Evolutionary conservation across 345 rosid genomes (phyloP), one percentile per base, ranked within the genome.

Genomic region (Linum lewisii): DNA sequence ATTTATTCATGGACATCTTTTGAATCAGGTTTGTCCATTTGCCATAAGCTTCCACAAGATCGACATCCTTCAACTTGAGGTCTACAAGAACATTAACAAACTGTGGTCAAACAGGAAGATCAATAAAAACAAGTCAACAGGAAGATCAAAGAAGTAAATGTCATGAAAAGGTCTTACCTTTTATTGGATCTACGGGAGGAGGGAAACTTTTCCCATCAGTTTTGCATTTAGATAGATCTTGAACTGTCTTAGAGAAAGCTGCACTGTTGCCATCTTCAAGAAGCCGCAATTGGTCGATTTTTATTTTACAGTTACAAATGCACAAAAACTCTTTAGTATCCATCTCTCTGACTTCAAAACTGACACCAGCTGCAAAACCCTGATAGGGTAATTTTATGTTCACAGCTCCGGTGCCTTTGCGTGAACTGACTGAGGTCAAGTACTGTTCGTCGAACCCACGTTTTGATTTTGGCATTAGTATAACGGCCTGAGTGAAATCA

Each of bases 221-320:
- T 77, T 85, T 82, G 70, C 78, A 65, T 56, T 65, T 74, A 74
- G 63, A 71, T 62, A 92, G 84, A 77, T 77, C 81, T 70, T 86
- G 99, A 76, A 86, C 95, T n/a, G 95, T 79, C 56, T 75, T 76
- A 63, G 98, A 86, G 80, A 84, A 92, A 61, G 95, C 93, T 59
- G 62, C 49, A 59, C 63, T 64, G 75, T 75, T 86, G 68, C 63
- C 73, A 54, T 78, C 75, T 74, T 92, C 94, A 54, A 92, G 97
- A 71, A 92, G 86, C 68, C 84, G 65, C 57, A 24, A 82, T 45
- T 37, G 86, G 63, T 84, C 88, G 57, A 92, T 75, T 68, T 74
- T 74, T 69, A 89, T 78, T 75, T 72, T 75, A 58, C 73, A 4
- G 34, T 38, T 15, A 73, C 97, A 92, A 66, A 92, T 84, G 77